These are phyloP conservation scores for Bullera alba DNA, from an alignment of 768 basidiomycete species.

Conservation along the genomic window DNA sequence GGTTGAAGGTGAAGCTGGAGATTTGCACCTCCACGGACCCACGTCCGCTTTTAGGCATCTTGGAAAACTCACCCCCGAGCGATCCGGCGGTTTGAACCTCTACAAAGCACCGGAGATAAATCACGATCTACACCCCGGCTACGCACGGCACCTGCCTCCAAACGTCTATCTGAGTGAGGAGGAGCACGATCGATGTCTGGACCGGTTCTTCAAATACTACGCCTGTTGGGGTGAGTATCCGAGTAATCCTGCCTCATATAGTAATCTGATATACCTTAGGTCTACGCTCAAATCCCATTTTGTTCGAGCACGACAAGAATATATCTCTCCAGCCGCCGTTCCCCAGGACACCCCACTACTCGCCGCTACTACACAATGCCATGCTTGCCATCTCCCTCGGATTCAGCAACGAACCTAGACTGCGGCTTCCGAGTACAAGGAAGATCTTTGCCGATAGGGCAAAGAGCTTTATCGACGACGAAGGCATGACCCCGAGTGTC, in stretches of 20 bases:
- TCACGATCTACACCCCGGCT: conserved; percentile 1
- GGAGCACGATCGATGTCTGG: conserved; percentile 25
- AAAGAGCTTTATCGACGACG: conserved; percentile 48
- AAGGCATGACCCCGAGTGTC: conserved; percentile 49
- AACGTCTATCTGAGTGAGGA: conserved; percentile 20
- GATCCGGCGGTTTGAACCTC: not conserved
- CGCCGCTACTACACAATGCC: conserved; percentile 66
- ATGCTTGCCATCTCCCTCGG: conserved; percentile 52
- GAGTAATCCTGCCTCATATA: not conserved
- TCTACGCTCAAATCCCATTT: conserved; percentile 19
- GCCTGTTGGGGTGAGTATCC: conserved; percentile 31
- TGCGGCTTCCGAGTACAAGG: conserved; percentile 41
- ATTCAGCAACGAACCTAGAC: conserved; percentile 47
- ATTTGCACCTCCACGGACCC: conserved; percentile 40
- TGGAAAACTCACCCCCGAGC: conserved; percentile 12
- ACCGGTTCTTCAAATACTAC: conserved; percentile 38
- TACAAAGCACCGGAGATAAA: conserved; percentile 3
- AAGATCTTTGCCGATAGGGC: conserved; percentile 47
- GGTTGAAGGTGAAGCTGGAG: conserved; percentile 30
- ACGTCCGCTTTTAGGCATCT: conserved; percentile 39
- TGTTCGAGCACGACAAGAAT: conserved; percentile 25
- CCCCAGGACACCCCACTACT: conserved; percentile 52
- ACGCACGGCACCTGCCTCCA: conserved; percentile 23
- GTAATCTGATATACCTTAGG: conserved; percentile 2
- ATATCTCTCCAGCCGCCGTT: conserved; percentile 8